Percentiles rank a stretch among this genome's conserved stretches.
These are phyloP conservation scores for Yarrowia sp. DNA, from an alignment of 805 yeast species.

Conservation along the genomic window DNA sequence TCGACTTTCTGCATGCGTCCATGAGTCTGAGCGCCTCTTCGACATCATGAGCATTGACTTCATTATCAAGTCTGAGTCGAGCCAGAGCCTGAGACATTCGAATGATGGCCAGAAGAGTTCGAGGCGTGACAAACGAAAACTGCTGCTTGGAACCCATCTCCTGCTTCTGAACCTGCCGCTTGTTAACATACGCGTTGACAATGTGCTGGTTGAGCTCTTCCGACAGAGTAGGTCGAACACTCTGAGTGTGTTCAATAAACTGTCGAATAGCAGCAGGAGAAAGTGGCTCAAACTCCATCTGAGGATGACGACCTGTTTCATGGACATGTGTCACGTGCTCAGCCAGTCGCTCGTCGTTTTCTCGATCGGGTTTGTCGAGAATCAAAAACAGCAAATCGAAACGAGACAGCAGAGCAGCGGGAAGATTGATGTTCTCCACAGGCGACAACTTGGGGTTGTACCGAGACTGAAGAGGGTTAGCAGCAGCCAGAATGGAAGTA, in stretches of 20 bases:
- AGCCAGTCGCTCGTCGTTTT: constrained; percentile 81
- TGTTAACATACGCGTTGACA: constrained; percentile 77
- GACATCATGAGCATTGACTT: constrained; percentile 74
- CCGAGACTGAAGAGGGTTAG: constrained; percentile 95
- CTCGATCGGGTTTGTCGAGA: constrained; percentile 78
- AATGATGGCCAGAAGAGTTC: constrained; percentile 86
- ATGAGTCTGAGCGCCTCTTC: constrained; percentile 91
- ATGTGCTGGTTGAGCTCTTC: constrained; percentile 82
- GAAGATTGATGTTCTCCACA: constrained; percentile 90
- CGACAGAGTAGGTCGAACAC: constrained; percentile 80
- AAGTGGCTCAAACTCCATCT: constrained; percentile 65
- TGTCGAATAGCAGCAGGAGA: constrained; percentile 81
- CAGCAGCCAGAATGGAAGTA: constrained; percentile 94
- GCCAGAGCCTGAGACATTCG: constrained; percentile 95
- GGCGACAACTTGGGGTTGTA: constrained; percentile 90
- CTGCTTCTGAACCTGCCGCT: constrained; percentile 86
- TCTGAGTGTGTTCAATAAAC: constrained; percentile 80
- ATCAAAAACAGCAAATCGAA: constrained; percentile 87
- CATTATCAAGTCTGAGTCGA: constrained; percentile 73
- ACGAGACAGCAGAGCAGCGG: constrained; percentile 93
- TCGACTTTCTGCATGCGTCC: constrained; percentile 82
- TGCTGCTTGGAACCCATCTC: constrained; percentile 69
- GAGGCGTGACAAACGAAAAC: constrained; percentile 91
- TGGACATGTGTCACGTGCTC: constrained; percentile 94
- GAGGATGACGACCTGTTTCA: constrained; percentile 85